Percentiles rank a stretch among this genome's conserved stretches.
These are phyloP conservation scores for Lasiosphaeris hirsuta DNA, from an alignment of 495 filamentous ascomycete species.

Conservation along the genomic window DNA sequence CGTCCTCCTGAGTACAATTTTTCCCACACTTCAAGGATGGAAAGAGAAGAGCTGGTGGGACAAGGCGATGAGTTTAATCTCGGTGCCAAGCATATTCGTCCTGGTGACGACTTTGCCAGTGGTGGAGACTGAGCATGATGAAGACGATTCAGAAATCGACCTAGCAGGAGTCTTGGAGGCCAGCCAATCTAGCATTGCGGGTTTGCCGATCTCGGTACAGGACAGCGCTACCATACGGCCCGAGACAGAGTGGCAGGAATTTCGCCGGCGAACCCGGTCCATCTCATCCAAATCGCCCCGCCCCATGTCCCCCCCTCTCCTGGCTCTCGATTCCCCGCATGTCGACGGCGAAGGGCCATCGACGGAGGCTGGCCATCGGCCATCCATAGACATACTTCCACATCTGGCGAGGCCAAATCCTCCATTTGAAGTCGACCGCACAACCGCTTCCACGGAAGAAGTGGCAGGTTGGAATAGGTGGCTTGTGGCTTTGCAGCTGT, in stretches of 20 bases:
- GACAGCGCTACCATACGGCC: constrained; percentile 22
- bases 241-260: constrained; percentile 53
- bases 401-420: constrained; percentile 23
- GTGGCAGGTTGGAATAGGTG: constrained; percentile 79
- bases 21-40: constrained; percentile 84
- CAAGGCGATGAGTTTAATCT: constrained; percentile 71
- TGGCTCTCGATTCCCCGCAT: constrained; percentile 1
- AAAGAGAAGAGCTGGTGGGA: constrained; percentile 71
- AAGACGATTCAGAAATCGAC: constrained; percentile 46
- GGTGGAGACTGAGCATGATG: constrained; percentile 58
- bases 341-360: neutral
- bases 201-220: constrained; percentile 32
- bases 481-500: constrained; percentile 79
- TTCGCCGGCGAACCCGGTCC: constrained; percentile 43
- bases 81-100: constrained; percentile 84
- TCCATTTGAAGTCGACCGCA: constrained; percentile 21
- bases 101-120: constrained; percentile 92
- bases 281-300: constrained; percentile 18
- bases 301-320: constrained; percentile 12
- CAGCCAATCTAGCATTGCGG: constrained; percentile 25
- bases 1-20: constrained; percentile 69
- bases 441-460: constrained; percentile 23
- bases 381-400: constrained; percentile 2
- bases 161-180: constrained; percentile 25
- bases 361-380: neutral